phyloP scores from a whole-genome alignment of 2,329 filamentous ascomycete genomes.

The Keithomyces neogunnii region DNA sequence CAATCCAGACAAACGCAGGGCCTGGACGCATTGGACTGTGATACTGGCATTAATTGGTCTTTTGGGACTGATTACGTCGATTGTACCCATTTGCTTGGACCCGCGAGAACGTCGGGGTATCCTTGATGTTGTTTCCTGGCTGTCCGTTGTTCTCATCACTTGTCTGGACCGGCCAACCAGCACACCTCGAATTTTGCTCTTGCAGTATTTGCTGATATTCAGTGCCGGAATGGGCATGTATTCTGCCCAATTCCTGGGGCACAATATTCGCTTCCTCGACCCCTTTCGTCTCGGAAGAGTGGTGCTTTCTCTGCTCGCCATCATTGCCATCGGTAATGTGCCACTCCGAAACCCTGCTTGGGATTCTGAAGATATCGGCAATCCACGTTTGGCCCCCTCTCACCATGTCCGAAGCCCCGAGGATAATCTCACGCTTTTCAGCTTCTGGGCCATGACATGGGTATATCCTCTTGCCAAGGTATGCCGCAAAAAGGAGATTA shows the following conservation, averaged over 20 bases:
- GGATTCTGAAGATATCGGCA: slow-evolving; percentile 23
- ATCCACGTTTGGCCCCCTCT: slow-evolving; percentile 16
- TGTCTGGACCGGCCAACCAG: slow-evolving; percentile 29
- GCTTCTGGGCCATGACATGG: slow-evolving; percentile 82
- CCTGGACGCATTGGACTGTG: slow-evolving; percentile 32
- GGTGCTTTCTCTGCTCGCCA: slow-evolving; percentile 14
- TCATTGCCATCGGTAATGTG: slow-evolving; percentile 27
- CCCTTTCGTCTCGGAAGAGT: slow-evolving; percentile 16
- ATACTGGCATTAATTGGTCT: slow-evolving; percentile 23
- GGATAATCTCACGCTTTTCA: slow-evolving; percentile 70
- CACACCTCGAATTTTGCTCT: slow-evolving; percentile 31
- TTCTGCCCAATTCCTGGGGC: slow-evolving; percentile 21
- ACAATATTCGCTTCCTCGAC: slow-evolving; percentile 12
- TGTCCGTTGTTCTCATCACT: slow-evolving; percentile 26
- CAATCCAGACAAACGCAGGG: slow-evolving; percentile 14
- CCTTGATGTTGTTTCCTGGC: slow-evolving; percentile 32
- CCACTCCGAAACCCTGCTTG: slow-evolving; percentile 27
- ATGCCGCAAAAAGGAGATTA: slow-evolving; percentile 56
- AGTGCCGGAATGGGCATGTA: slow-evolving; percentile 21
- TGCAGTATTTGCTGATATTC: slow-evolving; percentile 28
- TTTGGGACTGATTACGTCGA: slow-evolving; percentile 25
- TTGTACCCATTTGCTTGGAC: slow-evolving; percentile 20
- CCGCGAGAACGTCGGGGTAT: slow-evolving; percentile 18
- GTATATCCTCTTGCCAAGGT: slow-evolving; percentile 63
- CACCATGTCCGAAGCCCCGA: slow-evolving; percentile 58